Evolutionary conservation across 805 yeast genomes (phyloP).

Genomic region (Yarrowia keelungensis): DNA sequence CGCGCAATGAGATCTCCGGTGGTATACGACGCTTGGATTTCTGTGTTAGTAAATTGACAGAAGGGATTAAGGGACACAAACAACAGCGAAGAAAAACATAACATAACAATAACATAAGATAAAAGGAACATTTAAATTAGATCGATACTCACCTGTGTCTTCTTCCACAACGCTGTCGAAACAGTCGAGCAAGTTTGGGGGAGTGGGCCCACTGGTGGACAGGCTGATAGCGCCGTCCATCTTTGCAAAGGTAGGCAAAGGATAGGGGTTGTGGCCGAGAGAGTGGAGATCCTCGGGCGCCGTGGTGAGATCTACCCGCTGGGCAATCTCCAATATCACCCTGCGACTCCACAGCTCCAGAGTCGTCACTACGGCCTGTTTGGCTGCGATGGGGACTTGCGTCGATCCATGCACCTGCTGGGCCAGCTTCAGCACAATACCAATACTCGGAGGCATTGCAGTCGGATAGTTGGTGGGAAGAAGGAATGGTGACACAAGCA

Average conservation of each 20-base stretch:
- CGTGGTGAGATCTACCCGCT: background rate
- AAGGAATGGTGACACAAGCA: background rate
- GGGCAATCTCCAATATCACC: constrained; percentile 21
- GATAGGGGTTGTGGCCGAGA: constrained; percentile 21
- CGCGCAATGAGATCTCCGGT: background rate
- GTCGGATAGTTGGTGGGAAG: background rate
- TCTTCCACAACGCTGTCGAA: constrained; percentile 23
- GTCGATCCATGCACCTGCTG: constrained; percentile 14
- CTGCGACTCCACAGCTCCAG: constrained; percentile 37
- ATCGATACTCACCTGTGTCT: constrained; percentile 13
- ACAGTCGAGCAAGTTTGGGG: background rate
- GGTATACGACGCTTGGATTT: background rate
- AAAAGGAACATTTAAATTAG: background rate
- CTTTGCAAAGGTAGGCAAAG: background rate
- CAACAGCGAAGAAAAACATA: background rate
- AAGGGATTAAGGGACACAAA: background rate
- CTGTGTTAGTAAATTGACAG: constrained; percentile 7
- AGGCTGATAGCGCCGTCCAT: background rate
- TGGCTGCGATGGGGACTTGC: background rate
- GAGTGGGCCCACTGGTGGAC: constrained; percentile 14
- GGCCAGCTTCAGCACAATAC: constrained; percentile 19
- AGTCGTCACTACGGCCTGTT: constrained; percentile 12
- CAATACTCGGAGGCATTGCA: constrained; percentile 19
- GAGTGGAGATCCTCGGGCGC: background rate
- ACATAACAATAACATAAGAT: background rate